Evolutionary conservation across 139 green algal genomes (phyloP), one percentile per base, ranked within the genome.

Genomic region (Trebouxia sp.): DNA sequence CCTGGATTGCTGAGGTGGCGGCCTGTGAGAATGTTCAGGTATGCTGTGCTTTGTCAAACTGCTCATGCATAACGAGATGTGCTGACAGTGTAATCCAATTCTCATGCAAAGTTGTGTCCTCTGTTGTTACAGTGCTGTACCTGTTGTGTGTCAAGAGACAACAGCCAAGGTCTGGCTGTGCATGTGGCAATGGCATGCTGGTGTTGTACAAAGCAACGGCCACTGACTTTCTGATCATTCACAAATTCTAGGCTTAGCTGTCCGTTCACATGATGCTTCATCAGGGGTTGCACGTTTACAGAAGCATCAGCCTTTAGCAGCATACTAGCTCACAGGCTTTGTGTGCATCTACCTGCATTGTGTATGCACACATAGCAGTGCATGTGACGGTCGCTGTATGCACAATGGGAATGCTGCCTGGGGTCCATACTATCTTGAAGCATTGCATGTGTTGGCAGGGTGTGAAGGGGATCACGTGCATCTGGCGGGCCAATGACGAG

Each of bases 1-100:
- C 50, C 28, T 89, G 83, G 83, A 32, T 89, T 69, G 51, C 85
- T 41, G 70, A 78, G 6, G 79, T 88, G n/a, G 85, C 83, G 1
- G 38, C 20, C n/a, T 47, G 56, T 32, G 75, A 86, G 38, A 81
- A 24, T 3, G 38, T 86, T 12, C 51, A 80, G 75, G 75, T 80
- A 30, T 30, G 43, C 11, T 9, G 17, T 48, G 32, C 65, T 42
- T 26, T 41, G 24, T 26, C 62, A 72, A 30, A 17, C 2, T 15
- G 3, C 37, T 30, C 8, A 15, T 15, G 12, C 8, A 2, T 50
- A n/a, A 35, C 37, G 4, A 22, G 20, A 58, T 28, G 26, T 9
- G 50, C 50, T 58, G 50, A 17, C 22, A 22, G 50, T 6, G 4
- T 3, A 22, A 22, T 30, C 37, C 11, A 17, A 24, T 67, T 24